A percentile compares a stretch with the other conserved stretches of the same genome.
phyloP scores from a whole-genome alignment of 1,139 yeast species.

The Entelexis sorbosivorans region DNA sequence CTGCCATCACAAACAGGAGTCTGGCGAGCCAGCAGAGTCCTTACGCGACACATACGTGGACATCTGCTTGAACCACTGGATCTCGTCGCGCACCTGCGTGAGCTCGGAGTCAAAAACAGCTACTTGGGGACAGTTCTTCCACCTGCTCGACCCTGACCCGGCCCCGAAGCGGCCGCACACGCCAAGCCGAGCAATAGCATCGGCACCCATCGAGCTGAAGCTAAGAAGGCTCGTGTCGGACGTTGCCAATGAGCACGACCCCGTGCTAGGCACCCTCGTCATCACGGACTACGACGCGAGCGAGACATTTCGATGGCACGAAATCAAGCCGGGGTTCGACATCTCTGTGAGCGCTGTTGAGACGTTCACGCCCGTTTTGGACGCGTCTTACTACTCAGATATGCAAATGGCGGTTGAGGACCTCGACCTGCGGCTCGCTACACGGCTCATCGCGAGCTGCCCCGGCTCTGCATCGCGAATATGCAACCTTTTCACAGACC shows the following conservation, averaged over 20 bases:
- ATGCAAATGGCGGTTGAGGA: conserved; percentile 36
- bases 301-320: not conserved
- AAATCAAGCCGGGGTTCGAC: conserved; percentile 1
- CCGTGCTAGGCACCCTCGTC: conserved; percentile 5
- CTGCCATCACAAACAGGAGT: not conserved
- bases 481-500: conserved; percentile 25
- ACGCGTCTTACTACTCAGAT: conserved; percentile 47
- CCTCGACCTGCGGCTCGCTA: conserved; percentile 24
- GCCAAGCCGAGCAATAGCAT: not conserved
- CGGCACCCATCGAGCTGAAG: conserved; percentile 24
- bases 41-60: conserved; percentile 37
- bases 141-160: conserved; percentile 15
- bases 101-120: conserved; percentile 26
- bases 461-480: conserved; percentile 17
- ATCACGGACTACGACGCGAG: not conserved
- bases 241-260: conserved; percentile 2
- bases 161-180: not conserved
- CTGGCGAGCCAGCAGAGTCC: not conserved
- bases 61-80: conserved; percentile 43
- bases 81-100: conserved; percentile 48
- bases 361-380: conserved; percentile 33
- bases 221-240: conserved; percentile 21
- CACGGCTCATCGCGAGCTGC: conserved; percentile 45
- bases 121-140: conserved; percentile 22
- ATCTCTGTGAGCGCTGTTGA: conserved; percentile 16